Base-by-base conservation (phyloP, 805 yeast genomes). In the Tetrapisispora iriomotensis region DNA sequence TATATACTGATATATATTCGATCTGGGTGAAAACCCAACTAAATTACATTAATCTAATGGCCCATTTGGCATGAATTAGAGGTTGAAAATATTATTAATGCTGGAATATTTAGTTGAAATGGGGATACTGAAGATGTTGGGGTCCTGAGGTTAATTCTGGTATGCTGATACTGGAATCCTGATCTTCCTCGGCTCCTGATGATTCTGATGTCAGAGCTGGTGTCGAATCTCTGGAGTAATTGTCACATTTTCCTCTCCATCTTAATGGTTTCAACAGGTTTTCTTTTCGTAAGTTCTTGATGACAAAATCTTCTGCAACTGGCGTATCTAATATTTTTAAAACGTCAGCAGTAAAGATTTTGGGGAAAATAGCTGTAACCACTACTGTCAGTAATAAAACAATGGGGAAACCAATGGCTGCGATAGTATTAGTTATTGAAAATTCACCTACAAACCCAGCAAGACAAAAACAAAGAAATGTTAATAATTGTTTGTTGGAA, bases 331-430 rank as follows among this genome's bases (percentile, higher is more conserved):
- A 64, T 3, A 73, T 47, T 2, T 61, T 58, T 41, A 90, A 61
- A 39, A 82, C 86, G 4, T 73, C 75, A 29, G 51, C 47, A 0
- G 83, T 78, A 39, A 88, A 82, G 1, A 81, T 54, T 38, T 53
- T 58, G 0, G 82, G 83, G 64, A 94, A 77, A 6, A 71, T 49
- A 53, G 76, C 70, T 10, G 86, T 75, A 1, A 76, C 63, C 18
- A 81, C 70, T 42, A 84, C 88, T 38, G 78, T 71, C 2, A 69
- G 42, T 52, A 90, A 60, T 36, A 90, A 62, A 0, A 92, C 84
- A 3, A 86, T 81, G 0, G 98, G 97, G 54, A 92, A 90, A 2
- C 95, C 97, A 24, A 90, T 85, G 0, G 97, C 96, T 0, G 92
- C 97, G 43, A 70, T 76, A 0, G 96, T 85, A 54, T 79, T 74